A percentile compares a stretch with the other conserved stretches of the same genome.
These are phyloP conservation scores for Salix caprea DNA, from an alignment of 345 rosid species.

Conservation along the genomic window DNA sequence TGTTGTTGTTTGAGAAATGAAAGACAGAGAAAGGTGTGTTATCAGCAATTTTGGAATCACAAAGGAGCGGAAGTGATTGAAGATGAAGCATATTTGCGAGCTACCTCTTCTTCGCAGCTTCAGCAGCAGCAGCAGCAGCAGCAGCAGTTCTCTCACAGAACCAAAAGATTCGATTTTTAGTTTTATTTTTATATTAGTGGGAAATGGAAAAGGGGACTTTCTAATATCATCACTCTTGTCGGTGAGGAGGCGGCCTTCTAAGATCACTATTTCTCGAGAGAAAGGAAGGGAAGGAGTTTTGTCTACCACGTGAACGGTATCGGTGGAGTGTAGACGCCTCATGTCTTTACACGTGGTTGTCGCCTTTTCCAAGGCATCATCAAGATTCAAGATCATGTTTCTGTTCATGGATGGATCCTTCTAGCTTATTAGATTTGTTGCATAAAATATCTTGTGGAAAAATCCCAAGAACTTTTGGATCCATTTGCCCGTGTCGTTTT, in stretches of 20 bases:
- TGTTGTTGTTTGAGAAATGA: slow-evolving; percentile 6
- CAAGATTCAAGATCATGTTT: too few species aligned
- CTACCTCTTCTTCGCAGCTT: neutral
- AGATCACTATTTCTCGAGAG: too few species aligned
- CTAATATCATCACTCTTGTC: too few species aligned
- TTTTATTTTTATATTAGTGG: too few species aligned
- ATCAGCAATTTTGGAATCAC: slow-evolving; percentile 13
- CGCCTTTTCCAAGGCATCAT: neutral
- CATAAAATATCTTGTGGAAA: too few species aligned
- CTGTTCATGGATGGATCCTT: too few species aligned
- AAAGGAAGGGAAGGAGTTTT: neutral
- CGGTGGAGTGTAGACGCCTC: neutral
- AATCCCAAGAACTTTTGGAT: too few species aligned
- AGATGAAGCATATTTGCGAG: slow-evolving; percentile 11
- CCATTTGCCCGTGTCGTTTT: too few species aligned
- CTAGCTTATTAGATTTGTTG: too few species aligned
- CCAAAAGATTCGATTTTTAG: neutral
- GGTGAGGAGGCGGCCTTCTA: too few species aligned
- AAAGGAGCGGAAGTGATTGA: slow-evolving; percentile 7
- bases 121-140: too few species aligned
- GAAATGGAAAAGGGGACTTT: too few species aligned
- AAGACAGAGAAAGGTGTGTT: slow-evolving; percentile 9
- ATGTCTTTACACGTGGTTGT: neutral
- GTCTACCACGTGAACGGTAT: slow-evolving; percentile 60
- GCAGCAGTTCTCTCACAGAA: neutral